phyloP scores from a whole-genome alignment of 2,329 filamentous ascomycete species.

The Exophiala aquamarina region DNA sequence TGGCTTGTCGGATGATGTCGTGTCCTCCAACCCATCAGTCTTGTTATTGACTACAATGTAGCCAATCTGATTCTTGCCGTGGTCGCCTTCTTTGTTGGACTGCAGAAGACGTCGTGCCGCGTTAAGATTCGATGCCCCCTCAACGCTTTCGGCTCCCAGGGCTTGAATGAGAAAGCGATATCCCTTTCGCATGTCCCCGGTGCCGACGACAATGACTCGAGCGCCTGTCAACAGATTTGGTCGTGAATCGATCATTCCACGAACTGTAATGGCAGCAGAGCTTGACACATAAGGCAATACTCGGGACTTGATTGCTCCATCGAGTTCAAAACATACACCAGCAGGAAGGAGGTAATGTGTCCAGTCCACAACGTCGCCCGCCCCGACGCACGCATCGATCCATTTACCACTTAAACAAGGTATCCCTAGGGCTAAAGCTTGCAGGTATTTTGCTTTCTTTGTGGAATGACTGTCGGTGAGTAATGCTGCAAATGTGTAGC shows the following conservation, averaged over 20 bases:
- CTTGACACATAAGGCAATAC: constrained; percentile 55
- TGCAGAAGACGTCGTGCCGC: too few relatives aligned
- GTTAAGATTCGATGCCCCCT: too few relatives aligned
- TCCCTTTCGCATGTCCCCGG: too few relatives aligned
- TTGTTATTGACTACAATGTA: background rate
- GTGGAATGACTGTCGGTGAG: constrained; percentile 83
- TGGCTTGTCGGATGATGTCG: constrained; percentile 28
- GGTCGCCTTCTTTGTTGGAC: too few relatives aligned
- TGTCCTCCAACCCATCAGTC: background rate
- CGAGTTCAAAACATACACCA: constrained; percentile 74
- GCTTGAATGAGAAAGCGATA: too few relatives aligned
- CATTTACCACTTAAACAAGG: constrained; percentile 83
- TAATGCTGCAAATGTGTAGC: constrained; percentile 75
- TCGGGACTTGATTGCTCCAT: constrained; percentile 75
- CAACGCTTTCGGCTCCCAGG: too few relatives aligned
- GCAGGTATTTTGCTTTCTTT: constrained; percentile 87
- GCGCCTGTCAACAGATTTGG: constrained; percentile 63
- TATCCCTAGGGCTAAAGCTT: constrained; percentile 84
- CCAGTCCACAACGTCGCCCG: constrained; percentile 68
- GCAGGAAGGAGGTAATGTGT: constrained; percentile 79
- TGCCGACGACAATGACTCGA: constrained; percentile 69
- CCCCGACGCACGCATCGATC: constrained; percentile 70
- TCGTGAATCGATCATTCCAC: constrained; percentile 58
- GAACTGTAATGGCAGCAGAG: constrained; percentile 52
- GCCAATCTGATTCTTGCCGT: background rate